Conservation (phyloP, 306 rosid species). For the Psophocarpus tetragonolobus region DNA sequence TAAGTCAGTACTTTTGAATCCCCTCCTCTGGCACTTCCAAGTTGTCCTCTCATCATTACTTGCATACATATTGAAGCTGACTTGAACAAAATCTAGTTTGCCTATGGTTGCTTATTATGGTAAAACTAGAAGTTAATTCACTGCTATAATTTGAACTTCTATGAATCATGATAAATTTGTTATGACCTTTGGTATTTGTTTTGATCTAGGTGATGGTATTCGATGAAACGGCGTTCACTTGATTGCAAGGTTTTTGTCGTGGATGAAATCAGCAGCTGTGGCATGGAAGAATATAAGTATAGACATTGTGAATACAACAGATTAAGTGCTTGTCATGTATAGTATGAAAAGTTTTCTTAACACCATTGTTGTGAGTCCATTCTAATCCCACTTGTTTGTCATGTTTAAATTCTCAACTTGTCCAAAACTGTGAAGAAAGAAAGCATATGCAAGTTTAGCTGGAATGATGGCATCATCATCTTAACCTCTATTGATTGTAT, state of each 20-base stretch:
- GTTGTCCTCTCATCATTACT: neutral
- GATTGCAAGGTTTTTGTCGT: constrained; percentile 46
- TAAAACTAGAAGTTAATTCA: too few relatives aligned
- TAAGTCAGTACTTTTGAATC: neutral
- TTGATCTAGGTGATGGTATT: constrained; percentile 75
- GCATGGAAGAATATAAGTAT: constrained; percentile 35
- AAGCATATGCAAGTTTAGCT: constrained; percentile 24
- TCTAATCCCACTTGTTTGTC: constrained; percentile 13
- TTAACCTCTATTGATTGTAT: neutral
- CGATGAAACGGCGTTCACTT: constrained; percentile 73
- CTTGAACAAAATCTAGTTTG: neutral
- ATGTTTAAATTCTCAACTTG: neutral
- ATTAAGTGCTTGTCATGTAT: constrained; percentile 47
- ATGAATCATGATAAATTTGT: constrained; percentile 5
- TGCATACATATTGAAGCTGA: neutral
- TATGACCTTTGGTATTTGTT: constrained; percentile 17
- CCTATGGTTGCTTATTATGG: too few relatives aligned
- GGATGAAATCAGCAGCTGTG: constrained; percentile 54
- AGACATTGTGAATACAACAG: constrained; percentile 56
- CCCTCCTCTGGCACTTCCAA: neutral
- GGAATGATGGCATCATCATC: constrained; percentile 28
- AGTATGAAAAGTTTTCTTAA: constrained; percentile 47
- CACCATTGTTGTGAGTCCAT: constrained; percentile 48
- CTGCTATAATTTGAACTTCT: neutral
- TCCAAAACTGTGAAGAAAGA: constrained; percentile 9